Conservation (phyloP, 495 filamentous ascomycete genomes). For the Penicillium canescens region DNA sequence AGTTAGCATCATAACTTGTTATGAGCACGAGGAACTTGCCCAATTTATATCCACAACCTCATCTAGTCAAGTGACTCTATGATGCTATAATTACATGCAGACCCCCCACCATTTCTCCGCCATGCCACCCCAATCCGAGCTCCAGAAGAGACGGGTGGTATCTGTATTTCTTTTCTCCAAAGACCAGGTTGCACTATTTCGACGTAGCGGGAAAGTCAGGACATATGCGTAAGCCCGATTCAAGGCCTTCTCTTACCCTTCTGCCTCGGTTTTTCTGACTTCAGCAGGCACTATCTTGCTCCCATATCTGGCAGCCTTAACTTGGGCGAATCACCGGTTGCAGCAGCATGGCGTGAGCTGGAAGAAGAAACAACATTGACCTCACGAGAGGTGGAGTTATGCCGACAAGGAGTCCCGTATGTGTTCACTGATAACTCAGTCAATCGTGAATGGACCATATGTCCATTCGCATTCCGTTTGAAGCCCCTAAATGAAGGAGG, state of each 20-base stretch:
- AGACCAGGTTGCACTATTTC: conserved; percentile 56
- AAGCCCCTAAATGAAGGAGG: conserved; percentile 27
- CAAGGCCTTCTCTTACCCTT: background rate
- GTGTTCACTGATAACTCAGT: conserved; percentile 54
- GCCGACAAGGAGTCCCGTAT: conserved; percentile 60
- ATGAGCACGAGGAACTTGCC: too few species aligned
- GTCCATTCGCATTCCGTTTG: conserved; percentile 61
- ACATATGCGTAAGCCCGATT: conserved; percentile 49
- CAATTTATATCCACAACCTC: background rate
- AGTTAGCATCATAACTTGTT: too few species aligned
- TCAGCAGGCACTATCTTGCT: conserved; percentile 49
- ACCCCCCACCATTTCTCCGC: background rate
- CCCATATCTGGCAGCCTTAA: conserved; percentile 64
- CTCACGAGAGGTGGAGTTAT: conserved; percentile 41
- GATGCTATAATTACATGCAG: background rate
- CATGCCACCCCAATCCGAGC: background rate
- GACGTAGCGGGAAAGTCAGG: conserved; percentile 54
- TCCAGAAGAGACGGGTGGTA: conserved; percentile 49
- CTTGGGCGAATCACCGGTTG: conserved; percentile 46
- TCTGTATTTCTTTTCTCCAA: conserved; percentile 57
- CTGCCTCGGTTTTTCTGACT: background rate
- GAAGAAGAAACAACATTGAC: conserved; percentile 61
- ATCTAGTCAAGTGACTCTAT: background rate
- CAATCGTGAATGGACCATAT: conserved; percentile 60
- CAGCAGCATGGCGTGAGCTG: conserved; percentile 62